phyloP scores from a whole-genome alignment of 352 stramenopile genomes.

The Globisporangium barbulae region DNA sequence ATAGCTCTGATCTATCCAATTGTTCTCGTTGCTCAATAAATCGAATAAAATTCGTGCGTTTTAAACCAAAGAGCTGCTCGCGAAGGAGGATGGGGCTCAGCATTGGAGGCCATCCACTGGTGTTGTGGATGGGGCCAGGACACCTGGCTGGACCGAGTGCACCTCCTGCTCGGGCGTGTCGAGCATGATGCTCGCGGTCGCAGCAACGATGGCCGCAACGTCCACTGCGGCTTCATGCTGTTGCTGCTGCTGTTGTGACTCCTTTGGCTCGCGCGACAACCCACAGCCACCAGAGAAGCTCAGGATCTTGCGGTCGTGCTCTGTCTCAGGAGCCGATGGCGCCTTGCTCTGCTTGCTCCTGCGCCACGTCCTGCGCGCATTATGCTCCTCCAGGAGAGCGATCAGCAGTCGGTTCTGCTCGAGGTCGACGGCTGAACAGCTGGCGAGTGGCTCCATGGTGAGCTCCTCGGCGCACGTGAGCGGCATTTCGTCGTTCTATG shows the following conservation, averaged over 20 bases:
- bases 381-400: conserved; percentile 35
- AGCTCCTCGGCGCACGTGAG: conserved; percentile 42
- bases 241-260: neutral
- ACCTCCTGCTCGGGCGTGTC: conserved; percentile 24
- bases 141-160: neutral
- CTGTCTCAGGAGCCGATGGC: neutral
- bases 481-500: conserved; percentile 66
- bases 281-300: conserved; percentile 33
- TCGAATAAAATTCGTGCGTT: neutral
- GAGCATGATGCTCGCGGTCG: conserved; percentile 23
- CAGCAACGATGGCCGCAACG: neutral
- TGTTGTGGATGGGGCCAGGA: neutral
- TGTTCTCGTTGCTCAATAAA: neutral
- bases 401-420: conserved; percentile 36
- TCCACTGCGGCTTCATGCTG: neutral
- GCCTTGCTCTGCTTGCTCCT: conserved; percentile 11
- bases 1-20: neutral
- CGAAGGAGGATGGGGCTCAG: conserved; percentile 1
- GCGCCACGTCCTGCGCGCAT: conserved; percentile 57
- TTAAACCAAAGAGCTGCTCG: neutral
- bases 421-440: conserved; percentile 2
- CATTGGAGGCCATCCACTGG: neutral
- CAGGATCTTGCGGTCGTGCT: conserved; percentile 6
- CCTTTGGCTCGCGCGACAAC: conserved; percentile 9
- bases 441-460: conserved; percentile 11